Percentiles rank a stretch among this genome's conserved stretches.
phyloP scores from a whole-genome alignment of 495 filamentous ascomycete species.

The Cudoniella acicularis region DNA sequence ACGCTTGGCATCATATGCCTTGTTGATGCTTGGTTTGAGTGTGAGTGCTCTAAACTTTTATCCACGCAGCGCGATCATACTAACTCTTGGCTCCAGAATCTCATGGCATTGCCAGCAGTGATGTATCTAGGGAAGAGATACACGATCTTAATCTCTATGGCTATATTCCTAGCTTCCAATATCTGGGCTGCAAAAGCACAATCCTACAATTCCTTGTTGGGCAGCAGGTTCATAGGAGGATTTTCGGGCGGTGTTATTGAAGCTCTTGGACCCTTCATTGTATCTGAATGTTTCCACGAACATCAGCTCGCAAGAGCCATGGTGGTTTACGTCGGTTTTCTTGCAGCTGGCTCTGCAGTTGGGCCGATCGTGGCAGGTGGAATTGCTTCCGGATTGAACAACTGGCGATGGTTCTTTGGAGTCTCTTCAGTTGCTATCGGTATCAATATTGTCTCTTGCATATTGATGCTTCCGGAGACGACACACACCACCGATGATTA shows the following conservation, averaged over 20 bases:
- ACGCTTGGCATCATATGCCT: not conserved
- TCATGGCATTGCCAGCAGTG: not conserved
- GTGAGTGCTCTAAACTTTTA: not conserved
- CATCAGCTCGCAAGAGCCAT: slow-evolving; percentile 6
- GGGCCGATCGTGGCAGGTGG: slow-evolving; percentile 2
- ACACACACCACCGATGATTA: not conserved
- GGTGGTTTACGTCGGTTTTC: slow-evolving; percentile 3
- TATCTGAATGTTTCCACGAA: slow-evolving; percentile 1
- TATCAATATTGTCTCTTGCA: not conserved
- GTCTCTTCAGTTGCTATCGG: slow-evolving; percentile 2
- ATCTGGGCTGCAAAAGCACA: slow-evolving; percentile 3
- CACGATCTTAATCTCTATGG: slow-evolving; percentile 3
- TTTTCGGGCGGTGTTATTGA: slow-evolving; percentile 1
- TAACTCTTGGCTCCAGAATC: not conserved
- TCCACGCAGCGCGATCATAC: not conserved
- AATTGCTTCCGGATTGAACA: not conserved
- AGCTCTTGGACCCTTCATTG: slow-evolving; percentile 6
- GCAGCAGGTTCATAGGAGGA: not conserved
- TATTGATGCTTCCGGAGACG: slow-evolving; percentile 7
- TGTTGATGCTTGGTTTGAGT: not conserved
- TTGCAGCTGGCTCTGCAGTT: slow-evolving; percentile 2
- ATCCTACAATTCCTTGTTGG: not conserved
- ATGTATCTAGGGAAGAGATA: slow-evolving; percentile 6
- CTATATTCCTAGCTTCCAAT: not conserved
- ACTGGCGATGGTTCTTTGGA: slow-evolving; percentile 3